Conservation (phyloP, 306 rosid genomes). For the Vicia faba region DNA sequence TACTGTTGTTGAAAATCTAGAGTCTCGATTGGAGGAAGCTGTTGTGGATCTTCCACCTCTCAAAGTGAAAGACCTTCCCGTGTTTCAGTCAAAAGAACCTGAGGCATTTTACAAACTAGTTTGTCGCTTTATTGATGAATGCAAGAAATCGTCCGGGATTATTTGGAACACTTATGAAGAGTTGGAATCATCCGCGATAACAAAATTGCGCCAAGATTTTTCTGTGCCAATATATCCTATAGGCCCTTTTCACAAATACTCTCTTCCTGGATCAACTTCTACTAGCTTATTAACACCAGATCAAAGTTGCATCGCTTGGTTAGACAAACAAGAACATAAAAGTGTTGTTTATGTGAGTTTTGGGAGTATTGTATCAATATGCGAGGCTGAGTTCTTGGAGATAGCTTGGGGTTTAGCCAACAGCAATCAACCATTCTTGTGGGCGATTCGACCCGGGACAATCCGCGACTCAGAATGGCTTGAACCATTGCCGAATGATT, state of each 20-base stretch:
- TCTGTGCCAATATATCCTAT: conserved; percentile 57
- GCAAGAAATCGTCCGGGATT: conserved; percentile 54
- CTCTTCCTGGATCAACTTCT: conserved; percentile 30
- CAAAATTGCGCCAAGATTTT: conserved; percentile 30
- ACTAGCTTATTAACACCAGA: conserved; percentile 52
- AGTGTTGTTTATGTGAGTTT: conserved; percentile 69
- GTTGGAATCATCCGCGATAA: conserved; percentile 50
- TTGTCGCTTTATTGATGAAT: conserved; percentile 28
- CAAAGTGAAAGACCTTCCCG: conserved; percentile 60
- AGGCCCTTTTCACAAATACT: conserved; percentile 65
- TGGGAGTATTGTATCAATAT: conserved; percentile 53
- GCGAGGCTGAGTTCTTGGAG: conserved; percentile 49
- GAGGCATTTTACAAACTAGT: conserved; percentile 35
- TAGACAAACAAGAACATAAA: conserved; percentile 41
- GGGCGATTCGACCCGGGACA: conserved; percentile 65
- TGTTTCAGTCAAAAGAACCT: conserved; percentile 10
- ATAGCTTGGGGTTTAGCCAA: conserved; percentile 68
- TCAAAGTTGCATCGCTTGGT: conserved; percentile 53
- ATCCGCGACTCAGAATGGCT: conserved; percentile 53
- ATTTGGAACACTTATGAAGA: conserved; percentile 64
- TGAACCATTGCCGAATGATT: conserved; percentile 53
- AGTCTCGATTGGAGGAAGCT: conserved; percentile 45
- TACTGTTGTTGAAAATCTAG: conserved; percentile 37
- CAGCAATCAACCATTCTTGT: conserved; percentile 59
- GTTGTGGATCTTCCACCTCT: conserved; percentile 61